Conservation (phyloP, 257 asterid genomes). For the Petunia axillaris region DNA sequence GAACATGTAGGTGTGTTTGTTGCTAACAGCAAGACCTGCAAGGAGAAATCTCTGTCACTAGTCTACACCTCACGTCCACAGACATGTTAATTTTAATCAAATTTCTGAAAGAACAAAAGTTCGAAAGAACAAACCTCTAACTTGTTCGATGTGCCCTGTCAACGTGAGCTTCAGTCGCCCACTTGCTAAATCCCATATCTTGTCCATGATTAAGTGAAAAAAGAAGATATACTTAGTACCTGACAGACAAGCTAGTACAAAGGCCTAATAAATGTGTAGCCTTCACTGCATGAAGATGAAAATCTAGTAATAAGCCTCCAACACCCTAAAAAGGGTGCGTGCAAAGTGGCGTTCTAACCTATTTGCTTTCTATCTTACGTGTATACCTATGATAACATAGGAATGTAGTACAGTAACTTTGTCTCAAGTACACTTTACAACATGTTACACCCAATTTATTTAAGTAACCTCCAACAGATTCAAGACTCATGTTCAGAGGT, state of each 20-base stretch:
- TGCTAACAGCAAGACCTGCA: slow-evolving; percentile 84
- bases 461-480: background rate
- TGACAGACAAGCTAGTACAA: slow-evolving; percentile 2
- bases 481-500: background rate
- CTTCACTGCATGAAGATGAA: background rate
- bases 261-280: background rate
- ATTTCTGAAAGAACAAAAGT: background rate
- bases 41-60: slow-evolving; percentile 25
- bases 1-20: slow-evolving; percentile 92
- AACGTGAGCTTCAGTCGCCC: slow-evolving; percentile 73
- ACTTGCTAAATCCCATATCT: slow-evolving; percentile 76
- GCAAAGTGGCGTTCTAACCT: background rate
- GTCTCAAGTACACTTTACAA: slow-evolving; percentile 1
- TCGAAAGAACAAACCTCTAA: slow-evolving; percentile 53
- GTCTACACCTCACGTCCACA: slow-evolving; percentile 12
- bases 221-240: background rate
- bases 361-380: background rate
- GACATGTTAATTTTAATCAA: background rate
- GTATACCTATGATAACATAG: background rate
- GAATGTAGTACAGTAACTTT: background rate
- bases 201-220: background rate
- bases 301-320: background rate
- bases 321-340: background rate
- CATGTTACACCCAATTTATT: background rate
- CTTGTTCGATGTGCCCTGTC: slow-evolving; percentile 78